phyloP scores from a whole-genome alignment of 306 rosid genomes.

The Ziziphus jujuba region DNA sequence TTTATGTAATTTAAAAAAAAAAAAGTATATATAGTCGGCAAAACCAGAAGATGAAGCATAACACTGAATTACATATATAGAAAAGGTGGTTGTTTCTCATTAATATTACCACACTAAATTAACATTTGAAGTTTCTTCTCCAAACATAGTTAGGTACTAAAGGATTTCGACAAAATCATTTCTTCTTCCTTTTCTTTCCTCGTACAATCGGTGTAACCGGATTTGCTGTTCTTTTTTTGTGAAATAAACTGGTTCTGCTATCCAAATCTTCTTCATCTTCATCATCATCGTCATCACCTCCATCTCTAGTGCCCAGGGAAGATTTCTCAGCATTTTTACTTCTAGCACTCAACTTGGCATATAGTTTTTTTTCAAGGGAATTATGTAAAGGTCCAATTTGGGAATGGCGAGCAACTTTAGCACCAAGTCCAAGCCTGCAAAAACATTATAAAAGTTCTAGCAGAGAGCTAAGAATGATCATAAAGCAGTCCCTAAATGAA shows the following conservation, averaged over 20 bases:
- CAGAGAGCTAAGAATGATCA: neutral
- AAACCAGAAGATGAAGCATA: too few relatives aligned
- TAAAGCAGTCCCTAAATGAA: neutral
- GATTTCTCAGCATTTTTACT: constrained; percentile 46
- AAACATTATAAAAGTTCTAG: neutral
- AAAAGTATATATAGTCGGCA: too few relatives aligned
- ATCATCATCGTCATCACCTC: constrained; percentile 17
- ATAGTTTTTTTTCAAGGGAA: constrained; percentile 67
- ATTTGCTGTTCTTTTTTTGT: constrained; percentile 52
- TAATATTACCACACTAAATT: neutral
- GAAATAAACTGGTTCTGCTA: constrained; percentile 65
- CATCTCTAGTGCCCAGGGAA: constrained; percentile 14
- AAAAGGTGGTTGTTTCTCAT: neutral
- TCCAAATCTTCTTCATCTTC: constrained; percentile 45
- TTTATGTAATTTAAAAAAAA: too few relatives aligned
- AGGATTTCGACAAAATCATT: constrained; percentile 11
- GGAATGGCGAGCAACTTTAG: constrained; percentile 59
- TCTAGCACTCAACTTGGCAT: constrained; percentile 51
- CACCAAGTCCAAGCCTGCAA: constrained; percentile 88
- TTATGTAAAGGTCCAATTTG: constrained; percentile 54
- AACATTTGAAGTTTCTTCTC: neutral
- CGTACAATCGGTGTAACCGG: constrained; percentile 24
- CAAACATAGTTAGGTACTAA: neutral
- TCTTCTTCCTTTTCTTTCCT: constrained; percentile 53
- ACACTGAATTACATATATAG: neutral